Evolutionary conservation across 176 grass and related monocot species (phyloP).

Genomic region (Cocos nucifera): DNA sequence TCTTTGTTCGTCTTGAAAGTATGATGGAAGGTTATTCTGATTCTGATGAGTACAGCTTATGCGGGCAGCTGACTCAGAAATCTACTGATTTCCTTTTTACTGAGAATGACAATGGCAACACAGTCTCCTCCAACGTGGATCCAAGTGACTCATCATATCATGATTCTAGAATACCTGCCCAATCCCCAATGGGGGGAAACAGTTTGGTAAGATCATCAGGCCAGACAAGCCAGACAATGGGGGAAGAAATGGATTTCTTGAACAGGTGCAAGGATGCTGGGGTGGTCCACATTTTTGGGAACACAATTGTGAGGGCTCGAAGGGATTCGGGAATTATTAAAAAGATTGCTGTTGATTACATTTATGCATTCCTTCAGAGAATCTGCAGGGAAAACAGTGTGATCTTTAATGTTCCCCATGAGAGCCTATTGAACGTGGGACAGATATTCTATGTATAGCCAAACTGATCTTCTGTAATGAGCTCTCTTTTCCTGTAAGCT

Average conservation of each 20-base stretch:
- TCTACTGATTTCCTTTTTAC: constrained; percentile 13
- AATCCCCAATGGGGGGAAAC: constrained; percentile 1
- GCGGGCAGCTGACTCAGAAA: constrained; percentile 11
- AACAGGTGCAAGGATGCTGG: constrained; percentile 61
- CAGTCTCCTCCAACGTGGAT: constrained; percentile 25
- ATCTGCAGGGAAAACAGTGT: constrained; percentile 65
- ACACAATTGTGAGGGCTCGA: constrained; percentile 42
- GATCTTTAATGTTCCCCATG: constrained; percentile 75
- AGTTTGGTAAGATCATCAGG: constrained; percentile 45
- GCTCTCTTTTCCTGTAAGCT: too few species aligned
- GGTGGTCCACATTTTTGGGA: constrained; percentile 75
- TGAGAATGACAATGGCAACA: constrained; percentile 17
- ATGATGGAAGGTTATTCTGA: constrained; percentile 66
- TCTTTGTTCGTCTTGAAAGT: constrained; percentile 48
- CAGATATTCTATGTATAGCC: constrained; percentile 66
- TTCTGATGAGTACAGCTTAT: constrained; percentile 43
- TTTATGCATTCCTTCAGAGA: constrained; percentile 60
- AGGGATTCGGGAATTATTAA: constrained; percentile 48
- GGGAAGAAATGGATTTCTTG: constrained; percentile 51
- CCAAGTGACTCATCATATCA: constrained; percentile 28
- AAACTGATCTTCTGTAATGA: not conserved
- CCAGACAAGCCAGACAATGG: constrained; percentile 16
- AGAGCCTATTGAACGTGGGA: constrained; percentile 68
- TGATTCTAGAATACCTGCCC: constrained; percentile 27
- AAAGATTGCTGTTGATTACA: constrained; percentile 51